Evolutionary conservation across 2,329 filamentous ascomycete genomes (phyloP), one percentile per base, ranked within the genome.

Genomic region (Pseudogymnoascus destructans): DNA sequence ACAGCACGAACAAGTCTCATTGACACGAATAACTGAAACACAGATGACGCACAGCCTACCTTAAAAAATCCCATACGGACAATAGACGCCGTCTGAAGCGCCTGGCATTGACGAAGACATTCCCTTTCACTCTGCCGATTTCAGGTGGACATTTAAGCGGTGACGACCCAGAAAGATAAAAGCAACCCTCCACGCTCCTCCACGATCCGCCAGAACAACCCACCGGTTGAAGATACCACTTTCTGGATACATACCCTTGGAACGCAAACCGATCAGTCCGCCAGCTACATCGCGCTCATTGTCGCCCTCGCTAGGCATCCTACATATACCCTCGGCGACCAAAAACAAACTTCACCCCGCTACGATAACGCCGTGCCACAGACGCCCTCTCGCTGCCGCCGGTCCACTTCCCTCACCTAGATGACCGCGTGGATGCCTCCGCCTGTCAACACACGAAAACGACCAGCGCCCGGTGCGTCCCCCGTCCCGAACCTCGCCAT

Each of bases 401-500:
- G 64, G 60, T 56, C 60, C 55, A 30, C 61, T 62, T 55, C 25
- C 68, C 67, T 21, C 38, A 32, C 27, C 33, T 55, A 33, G 42
- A 58, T 58, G 57, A 33, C 38, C 38, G 27, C 36, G 55, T 38
- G 58, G 27, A 59, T 59, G 68, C 62, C 66, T 67, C 63, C 79
- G 59, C 67, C 72, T 30, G 71, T 74, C 49, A 80, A 79, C 62
- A 70, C 78, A 17, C 73, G 87, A 71, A 93, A 93, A 75, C 79
- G 88, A 70, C 77, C 85, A 64, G 87, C 87, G 52, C 85, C 87
- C 59, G 87, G 85, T 68, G 75, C 84, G 61, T 78, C 81, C 35
- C 85, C 87, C n/a, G 73, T 79, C 19, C 79, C 82, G 32, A 68
- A 75, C 55, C 74, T 75, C 36, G 74, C 74, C 63, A 72, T 79